Evolutionary conservation across 2,329 filamentous ascomycete species (phyloP).

Genomic region (Hypomyces perniciosus): DNA sequence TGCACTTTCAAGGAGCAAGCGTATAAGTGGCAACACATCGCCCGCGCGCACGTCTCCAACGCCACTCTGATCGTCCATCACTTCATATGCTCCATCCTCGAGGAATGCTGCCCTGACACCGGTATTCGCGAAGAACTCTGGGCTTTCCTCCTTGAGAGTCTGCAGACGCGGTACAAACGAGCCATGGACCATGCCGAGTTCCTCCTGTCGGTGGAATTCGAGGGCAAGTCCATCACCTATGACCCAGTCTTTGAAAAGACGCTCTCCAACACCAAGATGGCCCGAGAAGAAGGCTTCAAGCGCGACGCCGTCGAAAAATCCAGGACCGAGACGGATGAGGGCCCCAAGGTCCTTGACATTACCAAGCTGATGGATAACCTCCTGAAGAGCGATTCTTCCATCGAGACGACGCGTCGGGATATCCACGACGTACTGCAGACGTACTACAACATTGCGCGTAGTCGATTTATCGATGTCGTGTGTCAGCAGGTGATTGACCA

Average conservation of each 20-base stretch:
- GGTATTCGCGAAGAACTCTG: conserved; percentile 38
- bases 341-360: background rate
- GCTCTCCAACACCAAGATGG: conserved; percentile 16
- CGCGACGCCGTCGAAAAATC: background rate
- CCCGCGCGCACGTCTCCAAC: conserved; percentile 43
- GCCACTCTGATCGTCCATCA: conserved; percentile 45
- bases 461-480: conserved; percentile 58
- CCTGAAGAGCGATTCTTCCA: conserved; percentile 15
- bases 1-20: conserved; percentile 48
- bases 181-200: conserved; percentile 45
- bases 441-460: conserved; percentile 57
- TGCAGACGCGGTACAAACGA: conserved; percentile 38
- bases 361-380: background rate
- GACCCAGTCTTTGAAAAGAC: conserved; percentile 13
- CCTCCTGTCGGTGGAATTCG: conserved; percentile 34
- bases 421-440: conserved; percentile 55
- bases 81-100: conserved; percentile 43
- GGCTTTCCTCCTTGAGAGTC: conserved; percentile 38
- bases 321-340: background rate
- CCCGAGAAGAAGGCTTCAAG: background rate
- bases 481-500: conserved; percentile 52
- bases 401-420: conserved; percentile 38
- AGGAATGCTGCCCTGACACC: conserved; percentile 36
- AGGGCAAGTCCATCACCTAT: conserved; percentile 20
- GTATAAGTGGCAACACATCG: conserved; percentile 45